Conservation (phyloP, 495 filamentous ascomycete genomes). For the Aspergillus bridgeri region DNA sequence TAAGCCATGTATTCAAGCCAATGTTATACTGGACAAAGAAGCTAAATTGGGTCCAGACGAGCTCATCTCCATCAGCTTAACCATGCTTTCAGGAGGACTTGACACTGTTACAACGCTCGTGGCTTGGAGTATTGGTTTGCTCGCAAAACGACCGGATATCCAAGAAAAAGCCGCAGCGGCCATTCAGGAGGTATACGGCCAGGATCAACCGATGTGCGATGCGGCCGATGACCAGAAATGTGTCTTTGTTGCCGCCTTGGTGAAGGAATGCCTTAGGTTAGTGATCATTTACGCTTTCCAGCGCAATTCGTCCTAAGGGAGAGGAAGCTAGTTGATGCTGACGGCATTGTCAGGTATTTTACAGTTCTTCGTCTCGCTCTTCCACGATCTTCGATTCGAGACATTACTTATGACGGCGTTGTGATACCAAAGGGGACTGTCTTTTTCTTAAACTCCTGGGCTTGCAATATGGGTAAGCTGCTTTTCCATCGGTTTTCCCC, state of each 20-base stretch:
- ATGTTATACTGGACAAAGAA: constrained; percentile 60
- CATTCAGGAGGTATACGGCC: constrained; percentile 51
- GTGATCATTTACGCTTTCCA: constrained; percentile 1
- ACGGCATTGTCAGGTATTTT: constrained; percentile 41
- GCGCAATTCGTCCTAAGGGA: neutral
- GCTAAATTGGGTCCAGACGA: constrained; percentile 56
- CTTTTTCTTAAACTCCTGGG: constrained; percentile 64
- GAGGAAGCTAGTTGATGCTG: neutral
- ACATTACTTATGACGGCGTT: constrained; percentile 54
- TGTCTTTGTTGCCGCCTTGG: constrained; percentile 55
- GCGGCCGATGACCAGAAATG: constrained; percentile 60
- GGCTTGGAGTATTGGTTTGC: constrained; percentile 58
- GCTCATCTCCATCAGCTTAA: constrained; percentile 59
- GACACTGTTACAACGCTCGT: constrained; percentile 62
- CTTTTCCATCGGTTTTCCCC: neutral
- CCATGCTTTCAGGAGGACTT: constrained; percentile 59
- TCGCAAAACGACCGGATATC: constrained; percentile 56
- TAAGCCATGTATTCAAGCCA: constrained; percentile 62
- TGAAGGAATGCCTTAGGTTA: constrained; percentile 55
- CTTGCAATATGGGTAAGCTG: constrained; percentile 56
- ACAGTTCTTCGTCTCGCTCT: constrained; percentile 60
- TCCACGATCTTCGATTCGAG: constrained; percentile 56
- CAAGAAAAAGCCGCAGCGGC: constrained; percentile 56
- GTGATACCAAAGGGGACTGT: constrained; percentile 57
- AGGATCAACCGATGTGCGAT: constrained; percentile 53